phyloP scores from a whole-genome alignment of 2,329 filamentous ascomycete genomes.

The Parastagonospora nodorum region DNA sequence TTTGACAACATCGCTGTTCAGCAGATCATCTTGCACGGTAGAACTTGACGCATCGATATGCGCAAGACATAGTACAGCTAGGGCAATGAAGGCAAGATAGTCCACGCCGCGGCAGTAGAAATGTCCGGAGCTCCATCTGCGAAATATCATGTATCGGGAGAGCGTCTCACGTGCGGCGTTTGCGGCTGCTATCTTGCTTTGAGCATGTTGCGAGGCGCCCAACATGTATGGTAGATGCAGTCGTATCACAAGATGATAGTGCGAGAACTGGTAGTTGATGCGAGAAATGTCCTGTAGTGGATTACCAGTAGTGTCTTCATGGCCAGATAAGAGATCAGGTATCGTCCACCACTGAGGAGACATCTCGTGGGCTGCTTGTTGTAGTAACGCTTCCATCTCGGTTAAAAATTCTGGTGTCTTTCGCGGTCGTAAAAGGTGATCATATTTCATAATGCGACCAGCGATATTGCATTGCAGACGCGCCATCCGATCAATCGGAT shows the following conservation, averaged over 20 bases:
- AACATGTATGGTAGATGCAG: constrained; percentile 27
- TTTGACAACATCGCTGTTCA: constrained; percentile 7
- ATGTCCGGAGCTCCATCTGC: constrained; percentile 6
- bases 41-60: constrained; percentile 10
- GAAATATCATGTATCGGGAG: constrained; percentile 15
- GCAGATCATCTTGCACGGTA: background rate
- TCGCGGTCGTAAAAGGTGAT: too few species aligned
- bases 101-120: constrained; percentile 22
- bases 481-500: constrained; percentile 38
- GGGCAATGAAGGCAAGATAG: constrained; percentile 26
- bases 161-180: constrained; percentile 22
- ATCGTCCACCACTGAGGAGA: constrained; percentile 28
- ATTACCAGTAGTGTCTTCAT: background rate
- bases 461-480: constrained; percentile 40
- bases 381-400: constrained; percentile 25
- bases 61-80: constrained; percentile 15
- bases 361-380: constrained; percentile 17
- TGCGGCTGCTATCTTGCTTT: constrained; percentile 21
- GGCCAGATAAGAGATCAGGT: constrained; percentile 7
- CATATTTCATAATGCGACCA: constrained; percentile 44
- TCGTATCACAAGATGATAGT: constrained; percentile 19
- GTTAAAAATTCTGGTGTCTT: constrained; percentile 12
- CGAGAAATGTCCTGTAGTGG: constrained; percentile 10
- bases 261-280: constrained; percentile 16
- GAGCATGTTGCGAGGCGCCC: constrained; percentile 10